Evolutionary conservation across 345 rosid genomes (phyloP).

Genomic region (Toxicodendron radicans): DNA sequence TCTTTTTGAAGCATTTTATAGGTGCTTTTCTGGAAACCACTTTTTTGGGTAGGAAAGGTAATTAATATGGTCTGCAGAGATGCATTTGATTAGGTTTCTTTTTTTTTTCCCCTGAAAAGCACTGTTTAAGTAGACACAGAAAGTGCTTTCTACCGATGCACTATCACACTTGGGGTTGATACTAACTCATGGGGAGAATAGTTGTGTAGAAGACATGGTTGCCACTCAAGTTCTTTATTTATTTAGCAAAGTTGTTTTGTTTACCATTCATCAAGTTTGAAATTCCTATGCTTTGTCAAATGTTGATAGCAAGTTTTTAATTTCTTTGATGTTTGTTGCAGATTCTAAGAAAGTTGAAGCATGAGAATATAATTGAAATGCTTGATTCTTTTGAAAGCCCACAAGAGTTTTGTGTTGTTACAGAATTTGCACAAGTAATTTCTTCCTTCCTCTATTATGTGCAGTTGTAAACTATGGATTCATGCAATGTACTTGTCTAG

Average conservation of each 20-base stretch:
- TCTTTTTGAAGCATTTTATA: neutral
- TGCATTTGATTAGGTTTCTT: too few species aligned
- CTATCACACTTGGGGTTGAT: neutral
- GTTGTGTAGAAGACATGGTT: neutral
- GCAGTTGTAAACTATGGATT: neutral
- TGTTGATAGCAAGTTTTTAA: neutral
- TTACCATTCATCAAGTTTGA: neutral
- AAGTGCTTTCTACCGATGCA: too few species aligned
- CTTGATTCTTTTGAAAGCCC: conserved; percentile 95
- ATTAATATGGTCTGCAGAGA: too few species aligned
- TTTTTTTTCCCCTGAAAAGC: too few species aligned
- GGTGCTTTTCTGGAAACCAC: neutral
- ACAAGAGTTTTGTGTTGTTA: conserved; percentile 94
- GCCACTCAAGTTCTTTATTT: neutral
- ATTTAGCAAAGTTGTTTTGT: neutral
- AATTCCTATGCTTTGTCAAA: neutral
- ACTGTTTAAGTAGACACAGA: too few species aligned
- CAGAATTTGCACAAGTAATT: conserved; percentile 91
- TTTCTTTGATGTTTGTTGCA: conserved; percentile 32
- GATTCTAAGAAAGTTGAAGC: conserved; percentile 94
- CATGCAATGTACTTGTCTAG: neutral
- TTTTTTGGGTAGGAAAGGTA: too few species aligned
- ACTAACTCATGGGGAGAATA: neutral
- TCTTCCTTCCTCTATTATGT: conserved; percentile 11
- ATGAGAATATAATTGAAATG: conserved; percentile 91